Evolutionary conservation across 2,329 filamentous ascomycete species (phyloP), one percentile per base, ranked within the genome.

Genomic region (Penicillium verrucosum): DNA sequence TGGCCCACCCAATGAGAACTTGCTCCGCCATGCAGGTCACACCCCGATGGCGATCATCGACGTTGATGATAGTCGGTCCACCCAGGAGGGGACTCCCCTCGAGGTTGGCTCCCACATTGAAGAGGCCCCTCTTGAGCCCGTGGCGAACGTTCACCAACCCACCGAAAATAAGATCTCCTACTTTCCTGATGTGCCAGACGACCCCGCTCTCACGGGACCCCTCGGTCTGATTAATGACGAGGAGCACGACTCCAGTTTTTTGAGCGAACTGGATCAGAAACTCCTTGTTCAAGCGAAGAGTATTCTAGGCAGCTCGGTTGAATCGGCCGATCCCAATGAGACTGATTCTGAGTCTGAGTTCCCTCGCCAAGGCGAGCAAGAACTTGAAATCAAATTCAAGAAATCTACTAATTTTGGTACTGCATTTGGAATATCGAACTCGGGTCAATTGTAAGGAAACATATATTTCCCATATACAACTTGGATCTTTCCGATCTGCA

Each of bases 321-420:
- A 64, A 34, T 60, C 64, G 16, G 54, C 60, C 32, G 63, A 64
- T 27, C 49, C 60, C 27, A 60, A 70, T 6, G 66, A 71, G 51
- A 40, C 54, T 6, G 66, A 70, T 16, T 43, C 61, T 32, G 67
- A 68, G 36, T 34, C 62, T 43, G 67, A 68, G 30, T 34, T 58
- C 18, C 59, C 69, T 44, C 55, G 45, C 10, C 66, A 66, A 44
- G 60, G 63, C 40, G 67, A 73, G 38, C 65, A 64, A 29, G 71
- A 73, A 27, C 67, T 71, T 18, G 73, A 75, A 62, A 64, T 78
- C 56, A 76, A 71, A 59, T 73, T 79, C 62, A 78, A 71, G 60
- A 74, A 75, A 27, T 75, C 73, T 16, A 78, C 73, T 18, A 79
- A 79, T 65, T 79, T 80, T 68, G 77, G 77, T n/a, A 77, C 75